Conservation (phyloP, 345 rosid species). For the Sonneratia alba region DNA sequence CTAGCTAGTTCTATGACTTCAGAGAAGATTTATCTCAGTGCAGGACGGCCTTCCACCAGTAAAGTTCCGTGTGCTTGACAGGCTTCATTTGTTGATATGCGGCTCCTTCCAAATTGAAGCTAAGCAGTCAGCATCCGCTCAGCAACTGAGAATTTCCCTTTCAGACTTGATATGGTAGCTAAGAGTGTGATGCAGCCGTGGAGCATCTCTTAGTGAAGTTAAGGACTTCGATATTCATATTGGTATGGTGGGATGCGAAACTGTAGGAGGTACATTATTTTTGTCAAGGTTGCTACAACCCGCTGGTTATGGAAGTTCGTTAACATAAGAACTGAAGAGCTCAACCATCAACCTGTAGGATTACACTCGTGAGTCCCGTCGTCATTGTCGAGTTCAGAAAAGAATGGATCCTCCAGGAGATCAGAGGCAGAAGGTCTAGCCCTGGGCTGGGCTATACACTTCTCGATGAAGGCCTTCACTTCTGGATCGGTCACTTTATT, state of each 20-base stretch:
- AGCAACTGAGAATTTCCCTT: too few species aligned
- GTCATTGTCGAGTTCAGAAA: constrained; percentile 28
- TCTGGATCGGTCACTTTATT: constrained; percentile 36
- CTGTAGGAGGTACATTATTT: not conserved
- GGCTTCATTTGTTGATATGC: not conserved
- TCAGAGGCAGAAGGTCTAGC: constrained; percentile 59
- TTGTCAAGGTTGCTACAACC: too few species aligned
- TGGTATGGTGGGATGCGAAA: not conserved
- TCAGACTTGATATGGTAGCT: not conserved
- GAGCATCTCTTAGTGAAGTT: not conserved
- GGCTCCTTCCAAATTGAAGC: not conserved
- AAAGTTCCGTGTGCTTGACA: not conserved
- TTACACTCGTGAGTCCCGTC: constrained; percentile 17
- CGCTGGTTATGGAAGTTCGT: not conserved
- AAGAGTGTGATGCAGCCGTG: not conserved
- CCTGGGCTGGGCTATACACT: constrained; percentile 50
- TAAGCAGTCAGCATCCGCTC: too few species aligned
- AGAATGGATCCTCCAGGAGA: constrained; percentile 56
- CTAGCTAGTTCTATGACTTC: not conserved
- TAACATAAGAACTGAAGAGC: not conserved
- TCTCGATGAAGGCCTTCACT: constrained; percentile 50
- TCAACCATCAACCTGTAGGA: constrained; percentile 3
- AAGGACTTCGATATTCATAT: not conserved
- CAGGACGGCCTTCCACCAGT: not conserved
- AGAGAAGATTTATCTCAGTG: not conserved